Evolutionary conservation across 2,329 filamentous ascomycete species (phyloP).

Genomic region (Lachnellula suecica): DNA sequence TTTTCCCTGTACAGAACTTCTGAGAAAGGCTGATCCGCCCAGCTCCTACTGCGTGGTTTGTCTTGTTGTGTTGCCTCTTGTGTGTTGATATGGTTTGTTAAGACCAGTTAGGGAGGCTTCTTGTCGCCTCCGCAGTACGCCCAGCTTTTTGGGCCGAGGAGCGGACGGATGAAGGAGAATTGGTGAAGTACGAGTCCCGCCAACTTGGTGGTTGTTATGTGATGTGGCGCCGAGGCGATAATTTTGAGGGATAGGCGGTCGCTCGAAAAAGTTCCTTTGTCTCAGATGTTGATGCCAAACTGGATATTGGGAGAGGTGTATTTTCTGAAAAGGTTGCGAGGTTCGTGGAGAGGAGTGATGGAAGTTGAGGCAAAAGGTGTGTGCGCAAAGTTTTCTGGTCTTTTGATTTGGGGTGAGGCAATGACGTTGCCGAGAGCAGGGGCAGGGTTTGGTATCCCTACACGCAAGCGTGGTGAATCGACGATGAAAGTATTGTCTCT

Average conservation of each 20-base stretch:
- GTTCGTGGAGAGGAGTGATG: neutral
- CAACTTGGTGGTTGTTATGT: constrained; percentile 75
- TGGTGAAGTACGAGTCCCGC: constrained; percentile 74
- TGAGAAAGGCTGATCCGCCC: constrained; percentile 17
- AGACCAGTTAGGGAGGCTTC: constrained; percentile 88
- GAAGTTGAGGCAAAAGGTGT: neutral
- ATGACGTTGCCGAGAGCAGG: constrained; percentile 1
- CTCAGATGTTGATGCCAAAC: neutral
- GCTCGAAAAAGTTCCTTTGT: neutral
- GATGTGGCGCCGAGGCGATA: constrained; percentile 32
- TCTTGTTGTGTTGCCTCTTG: constrained; percentile 8
- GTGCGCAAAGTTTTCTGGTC: neutral
- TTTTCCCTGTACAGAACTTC: constrained; percentile 32
- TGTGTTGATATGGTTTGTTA: constrained; percentile 7
- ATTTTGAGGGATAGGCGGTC: neutral
- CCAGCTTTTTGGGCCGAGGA: constrained; percentile 89
- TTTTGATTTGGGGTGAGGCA: neutral
- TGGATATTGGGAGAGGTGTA: neutral
- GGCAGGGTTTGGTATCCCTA: neutral
- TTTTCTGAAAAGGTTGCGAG: neutral
- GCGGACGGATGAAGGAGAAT: constrained; percentile 79
- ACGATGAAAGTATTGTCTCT: neutral
- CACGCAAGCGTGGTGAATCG: constrained; percentile 1
- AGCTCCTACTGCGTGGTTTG: constrained; percentile 17
- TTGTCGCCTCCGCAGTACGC: constrained; percentile 96